Evolutionary conservation across 208 protist species (phyloP).

Genomic region (Acanthamoeba divionensis): DNA sequence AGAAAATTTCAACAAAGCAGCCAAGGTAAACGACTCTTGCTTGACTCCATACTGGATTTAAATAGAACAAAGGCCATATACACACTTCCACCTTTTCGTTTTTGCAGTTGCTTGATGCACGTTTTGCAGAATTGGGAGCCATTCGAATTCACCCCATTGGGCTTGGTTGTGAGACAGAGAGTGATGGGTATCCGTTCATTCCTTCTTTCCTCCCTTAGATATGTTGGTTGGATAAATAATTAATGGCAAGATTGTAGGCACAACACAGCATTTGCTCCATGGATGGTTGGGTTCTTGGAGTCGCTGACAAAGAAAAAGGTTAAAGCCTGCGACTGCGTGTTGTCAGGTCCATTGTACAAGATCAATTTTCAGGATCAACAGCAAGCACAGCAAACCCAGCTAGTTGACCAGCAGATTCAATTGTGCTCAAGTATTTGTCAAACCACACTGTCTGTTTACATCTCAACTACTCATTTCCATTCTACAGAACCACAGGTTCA

Average conservation of each 20-base stretch:
- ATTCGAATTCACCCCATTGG: not conserved
- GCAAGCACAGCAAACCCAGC: not conserved
- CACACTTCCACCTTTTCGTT: not conserved
- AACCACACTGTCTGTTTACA: not conserved
- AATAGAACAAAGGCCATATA: not conserved
- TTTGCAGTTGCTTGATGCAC: not conserved
- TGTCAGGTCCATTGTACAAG: not conserved
- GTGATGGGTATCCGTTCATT: not conserved
- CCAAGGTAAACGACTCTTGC: not conserved
- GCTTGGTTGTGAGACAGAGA: not conserved
- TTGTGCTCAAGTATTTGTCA: not conserved
- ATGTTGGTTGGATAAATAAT: not conserved
- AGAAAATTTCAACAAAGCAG: constrained; percentile 3
- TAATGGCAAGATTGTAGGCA: not conserved
- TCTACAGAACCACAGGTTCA: not conserved
- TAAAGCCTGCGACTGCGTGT: not conserved
- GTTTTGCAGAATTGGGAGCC: not conserved
- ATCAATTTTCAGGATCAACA: not conserved
- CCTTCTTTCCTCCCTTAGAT: not conserved
- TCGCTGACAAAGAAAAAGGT: not conserved
- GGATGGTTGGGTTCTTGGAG: constrained; percentile 30
- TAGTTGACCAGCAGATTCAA: not conserved
- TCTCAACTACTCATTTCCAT: not conserved
- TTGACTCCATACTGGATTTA: not conserved
- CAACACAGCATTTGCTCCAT: constrained; percentile 17